These are phyloP conservation scores for Colletotrichum camelliae DNA, from an alignment of 2,329 filamentous ascomycete genomes.

Conservation along the genomic window DNA sequence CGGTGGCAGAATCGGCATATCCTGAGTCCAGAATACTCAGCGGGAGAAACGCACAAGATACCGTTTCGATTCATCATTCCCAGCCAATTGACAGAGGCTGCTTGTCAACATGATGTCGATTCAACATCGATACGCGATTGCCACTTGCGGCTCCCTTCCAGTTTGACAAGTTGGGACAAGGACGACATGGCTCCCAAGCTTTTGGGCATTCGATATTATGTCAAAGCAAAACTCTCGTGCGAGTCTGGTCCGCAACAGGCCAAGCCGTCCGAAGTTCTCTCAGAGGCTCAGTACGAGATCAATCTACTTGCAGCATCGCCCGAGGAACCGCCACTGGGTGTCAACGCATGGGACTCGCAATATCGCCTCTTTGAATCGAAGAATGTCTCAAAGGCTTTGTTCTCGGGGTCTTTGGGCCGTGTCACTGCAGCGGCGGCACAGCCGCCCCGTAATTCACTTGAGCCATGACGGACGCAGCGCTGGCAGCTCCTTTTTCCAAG, in stretches of 20 bases:
- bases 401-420: slow-evolving; percentile 54
- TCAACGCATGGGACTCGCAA: slow-evolving; percentile 50
- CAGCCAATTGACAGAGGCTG: slow-evolving; percentile 57
- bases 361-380: slow-evolving; percentile 57
- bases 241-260: slow-evolving; percentile 27
- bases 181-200: slow-evolving; percentile 61
- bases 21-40: slow-evolving; percentile 51
- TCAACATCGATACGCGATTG: slow-evolving; percentile 50
- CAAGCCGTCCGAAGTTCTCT: slow-evolving; percentile 31
- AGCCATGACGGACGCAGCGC: slow-evolving; percentile 50
- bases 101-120: slow-evolving; percentile 57
- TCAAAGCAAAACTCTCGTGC: slow-evolving; percentile 50
- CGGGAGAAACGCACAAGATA: slow-evolving; percentile 51
- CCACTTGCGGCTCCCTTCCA: slow-evolving; percentile 59
- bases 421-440: slow-evolving; percentile 50
- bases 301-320: slow-evolving; percentile 54
- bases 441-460: slow-evolving; percentile 53
- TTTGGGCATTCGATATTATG: slow-evolving; percentile 55
- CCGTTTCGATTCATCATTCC: slow-evolving; percentile 65
- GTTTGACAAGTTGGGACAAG: slow-evolving; percentile 54
- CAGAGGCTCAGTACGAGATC: slow-evolving; percentile 49
- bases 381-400: slow-evolving; percentile 55
- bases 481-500: slow-evolving; percentile 43
- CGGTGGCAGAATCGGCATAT: slow-evolving; percentile 50
- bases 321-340: slow-evolving; percentile 56